These are phyloP conservation scores for Penicillium sp. DNA, from an alignment of 2,329 filamentous ascomycete genomes.

Conservation along the genomic window DNA sequence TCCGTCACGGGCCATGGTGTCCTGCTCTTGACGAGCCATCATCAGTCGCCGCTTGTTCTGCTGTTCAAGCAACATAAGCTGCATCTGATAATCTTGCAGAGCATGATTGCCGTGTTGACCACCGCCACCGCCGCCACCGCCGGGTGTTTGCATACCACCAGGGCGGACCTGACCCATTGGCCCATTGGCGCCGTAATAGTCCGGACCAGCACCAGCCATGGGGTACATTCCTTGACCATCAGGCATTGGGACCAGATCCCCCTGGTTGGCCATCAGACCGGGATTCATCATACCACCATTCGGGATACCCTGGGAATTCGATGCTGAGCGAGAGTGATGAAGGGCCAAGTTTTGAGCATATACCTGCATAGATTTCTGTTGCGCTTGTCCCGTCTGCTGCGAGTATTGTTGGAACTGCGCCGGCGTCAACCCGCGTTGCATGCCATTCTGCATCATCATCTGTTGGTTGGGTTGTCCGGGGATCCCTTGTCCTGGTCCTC, in stretches of 20 bases:
- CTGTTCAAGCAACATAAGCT: constrained; percentile 68
- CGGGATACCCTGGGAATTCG: constrained; percentile 78
- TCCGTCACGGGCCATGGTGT: constrained; percentile 58
- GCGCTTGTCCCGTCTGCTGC: constrained; percentile 58
- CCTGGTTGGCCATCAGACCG: constrained; percentile 70
- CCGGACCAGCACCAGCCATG: constrained; percentile 36
- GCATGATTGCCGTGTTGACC: constrained; percentile 58
- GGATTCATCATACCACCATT: constrained; percentile 69
- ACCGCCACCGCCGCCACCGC: constrained; percentile 16
- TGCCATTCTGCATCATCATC: constrained; percentile 63
- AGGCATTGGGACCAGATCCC: constrained; percentile 78
- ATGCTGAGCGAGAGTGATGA: constrained; percentile 73
- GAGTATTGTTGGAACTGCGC: constrained; percentile 71
- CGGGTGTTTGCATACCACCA: constrained; percentile 43
- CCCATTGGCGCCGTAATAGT: constrained; percentile 60
- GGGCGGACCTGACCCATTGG: constrained; percentile 55
- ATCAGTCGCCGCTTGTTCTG: constrained; percentile 69
- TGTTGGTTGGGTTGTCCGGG: constrained; percentile 66
- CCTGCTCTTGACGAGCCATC: constrained; percentile 69
- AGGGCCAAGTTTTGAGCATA: constrained; percentile 84
- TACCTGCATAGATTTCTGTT: constrained; percentile 82
- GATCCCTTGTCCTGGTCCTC: constrained; percentile 69
- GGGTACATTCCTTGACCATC: constrained; percentile 55
- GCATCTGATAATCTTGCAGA: constrained; percentile 70
- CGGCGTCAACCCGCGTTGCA: constrained; percentile 71